Base-by-base conservation (phyloP, 192 early-diverging fungal genomes). In the Funneliformis geosporum region DNA sequence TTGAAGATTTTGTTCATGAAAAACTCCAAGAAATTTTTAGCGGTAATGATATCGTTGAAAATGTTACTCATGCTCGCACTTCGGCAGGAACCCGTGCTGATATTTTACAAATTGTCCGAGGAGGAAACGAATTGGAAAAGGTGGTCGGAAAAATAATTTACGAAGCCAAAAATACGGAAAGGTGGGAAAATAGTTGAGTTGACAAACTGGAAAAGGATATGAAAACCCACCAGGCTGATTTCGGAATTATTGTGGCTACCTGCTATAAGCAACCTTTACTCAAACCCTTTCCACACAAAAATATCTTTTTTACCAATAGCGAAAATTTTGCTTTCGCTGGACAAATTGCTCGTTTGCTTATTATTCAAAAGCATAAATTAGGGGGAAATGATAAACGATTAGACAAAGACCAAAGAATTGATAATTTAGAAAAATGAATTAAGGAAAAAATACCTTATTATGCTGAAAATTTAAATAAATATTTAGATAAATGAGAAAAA, bases 191-290 rank as follows among this genome's bases (percentile, higher is more conserved):
- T 23, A 2, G 14, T 40, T 4, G n/a, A 67, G 11, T 67, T 67
- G 66, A 68, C 4, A 68, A 68, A 39, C 11, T 68, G 18, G 66
- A 68, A 68, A 68, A 68, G 14, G 66, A 68, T 42, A 68, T 68
- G 66, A 8, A 40, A 38, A 16, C 18, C 9, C 66, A 68, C 40
- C 66, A 68, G 7, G 66, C 66, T 18, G 66, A 68, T 28, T 68
- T 40, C 39, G 66, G 66, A 33, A 40, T 68, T 39, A 68, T 68
- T 38, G 66, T 39, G 1, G 66, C 66, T 14, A 42, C 66, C 21
- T 68, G 66, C 38, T 33, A 68, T 18, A 68, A 40, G 9, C 66
- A 42, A 28, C 60, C 60, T 25, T 10, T 61, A 8, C 60, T 61
- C 1, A 68, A 33, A 33, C 18, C 66, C 9, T 33, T 39, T 42